Evolutionary conservation across 805 yeast species (phyloP), one percentile per base, ranked within the genome.

Genomic region (Danielia reshetovae): DNA sequence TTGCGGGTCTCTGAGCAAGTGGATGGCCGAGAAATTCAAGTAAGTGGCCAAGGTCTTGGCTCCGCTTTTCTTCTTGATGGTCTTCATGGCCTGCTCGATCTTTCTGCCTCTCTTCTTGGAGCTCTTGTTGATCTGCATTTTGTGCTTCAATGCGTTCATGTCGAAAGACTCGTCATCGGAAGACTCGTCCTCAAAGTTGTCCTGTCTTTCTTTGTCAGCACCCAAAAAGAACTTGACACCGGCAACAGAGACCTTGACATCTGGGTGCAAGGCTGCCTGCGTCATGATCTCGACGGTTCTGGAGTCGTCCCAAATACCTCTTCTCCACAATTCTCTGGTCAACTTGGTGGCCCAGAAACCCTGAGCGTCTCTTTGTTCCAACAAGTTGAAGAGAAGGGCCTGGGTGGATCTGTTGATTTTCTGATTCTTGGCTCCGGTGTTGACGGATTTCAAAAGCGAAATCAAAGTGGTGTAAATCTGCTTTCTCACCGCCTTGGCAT

Each of bases 251-350:
- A 93, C 93, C 62, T 93, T 93, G 11, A 72, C 68, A 51, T 93
- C 95, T 11, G 82, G 81, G 53, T 88, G 96, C 42, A 86, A 62
- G 2, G 97, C 87, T 1, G 97, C 97, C 50, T 87, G 93, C 2
- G 95, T 82, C 97, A 93, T 89, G 52, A 93, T 79, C 60, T 93
- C 98, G n/a, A 93, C 95, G 0, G 97, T 83, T 51, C 97, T 72
- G 0, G 95, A 76, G 58, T 93, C 99, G 59, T 88, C 97, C 99
- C 99, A 93, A 39, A 93, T 85, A 54, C 95, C 95, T 56, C 97
- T 75, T 67, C 96, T 77, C 99, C 99, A 93, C 33, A 93, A 68
- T 59, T 93, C 97, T 55, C 97, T 76, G 4, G 97, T 88, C 38
- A 93, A 66, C 52, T 87, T 89, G 3, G 97, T 85, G 6, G 97